These are phyloP conservation scores for Singerocomus rubriflavus DNA, from an alignment of 1,284 basidiomycete species.

Conservation along the genomic window DNA sequence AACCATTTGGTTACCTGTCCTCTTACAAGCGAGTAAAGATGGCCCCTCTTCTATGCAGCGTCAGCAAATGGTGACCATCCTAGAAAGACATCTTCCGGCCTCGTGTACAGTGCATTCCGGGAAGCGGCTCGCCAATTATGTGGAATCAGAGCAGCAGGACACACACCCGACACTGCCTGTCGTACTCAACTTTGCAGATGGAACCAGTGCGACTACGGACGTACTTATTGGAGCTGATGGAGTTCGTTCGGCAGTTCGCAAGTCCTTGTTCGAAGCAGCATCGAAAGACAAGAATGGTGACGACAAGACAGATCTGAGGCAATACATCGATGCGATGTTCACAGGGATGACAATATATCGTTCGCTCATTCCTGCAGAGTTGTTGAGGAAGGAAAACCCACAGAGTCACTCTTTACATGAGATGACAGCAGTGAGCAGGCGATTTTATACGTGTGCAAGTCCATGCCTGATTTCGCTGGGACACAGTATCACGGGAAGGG, in stretches of 20 bases:
- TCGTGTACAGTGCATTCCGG: slow-evolving; percentile 20
- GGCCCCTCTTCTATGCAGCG: slow-evolving; percentile 18
- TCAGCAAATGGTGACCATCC: slow-evolving; percentile 22
- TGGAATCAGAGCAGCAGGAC: slow-evolving; percentile 2
- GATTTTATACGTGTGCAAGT: not conserved
- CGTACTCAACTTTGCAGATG: slow-evolving; percentile 19
- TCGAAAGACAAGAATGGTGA: not conserved
- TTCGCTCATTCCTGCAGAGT: slow-evolving; percentile 17
- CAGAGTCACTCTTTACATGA: slow-evolving; percentile 3
- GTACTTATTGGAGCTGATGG: slow-evolving; percentile 22
- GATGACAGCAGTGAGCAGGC: slow-evolving; percentile 12
- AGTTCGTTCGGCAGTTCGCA: slow-evolving; percentile 22
- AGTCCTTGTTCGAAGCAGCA: slow-evolving; percentile 17
- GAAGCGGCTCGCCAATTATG: slow-evolving; percentile 22
- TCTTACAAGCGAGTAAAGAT: slow-evolving; percentile 5
- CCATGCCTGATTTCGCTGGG: not conserved
- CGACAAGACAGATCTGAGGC: slow-evolving; percentile 4
- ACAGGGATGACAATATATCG: slow-evolving; percentile 22
- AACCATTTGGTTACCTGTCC: not conserved
- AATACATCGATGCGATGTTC: slow-evolving; percentile 20
- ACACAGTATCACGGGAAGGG: slow-evolving; percentile 16
- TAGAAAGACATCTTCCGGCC: slow-evolving; percentile 19
- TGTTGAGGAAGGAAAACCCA: slow-evolving; percentile 7
- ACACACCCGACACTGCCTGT: not conserved
- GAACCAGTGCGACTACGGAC: slow-evolving; percentile 18